Conservation (phyloP, 169 alveolate species). For the Besnoitia besnoiti region DNA sequence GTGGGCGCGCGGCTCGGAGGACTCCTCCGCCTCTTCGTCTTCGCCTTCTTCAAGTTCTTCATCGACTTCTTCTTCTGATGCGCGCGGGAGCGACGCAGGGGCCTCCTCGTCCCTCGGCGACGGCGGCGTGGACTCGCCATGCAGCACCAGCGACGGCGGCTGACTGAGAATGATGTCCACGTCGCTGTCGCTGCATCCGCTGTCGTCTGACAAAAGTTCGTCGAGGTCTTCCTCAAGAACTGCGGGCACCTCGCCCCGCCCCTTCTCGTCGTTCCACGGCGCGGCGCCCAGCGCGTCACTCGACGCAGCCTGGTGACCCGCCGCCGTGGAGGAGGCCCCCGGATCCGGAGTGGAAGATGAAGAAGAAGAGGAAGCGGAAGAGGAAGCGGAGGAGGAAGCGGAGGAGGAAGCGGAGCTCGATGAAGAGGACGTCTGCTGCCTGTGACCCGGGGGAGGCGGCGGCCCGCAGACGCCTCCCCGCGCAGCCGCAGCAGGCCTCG, state of each 20-base stretch:
- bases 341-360: background rate
- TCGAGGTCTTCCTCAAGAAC: background rate
- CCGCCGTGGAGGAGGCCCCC: background rate
- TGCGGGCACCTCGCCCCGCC: background rate
- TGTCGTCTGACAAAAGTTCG: conserved; percentile 1
- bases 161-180: background rate
- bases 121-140: conserved; percentile 35
- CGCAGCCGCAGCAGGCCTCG: background rate
- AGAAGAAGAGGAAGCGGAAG: no score
- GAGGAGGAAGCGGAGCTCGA: no score
- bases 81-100: conserved; percentile 33
- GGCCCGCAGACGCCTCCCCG: background rate
- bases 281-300: background rate
- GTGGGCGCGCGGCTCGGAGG: no score
- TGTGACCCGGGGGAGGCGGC: background rate
- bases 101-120: conserved; percentile 38
- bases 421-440: background rate
- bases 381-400: no score
- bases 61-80: conserved; percentile 36
- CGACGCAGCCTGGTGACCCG: background rate
- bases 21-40: background rate
- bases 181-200: conserved; percentile 43
- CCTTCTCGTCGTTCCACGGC: background rate
- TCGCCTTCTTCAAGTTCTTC: conserved; percentile 23
- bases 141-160: conserved; percentile 25